phyloP scores from a whole-genome alignment of 495 filamentous ascomycete species.

The Bacidia gigantensis region DNA sequence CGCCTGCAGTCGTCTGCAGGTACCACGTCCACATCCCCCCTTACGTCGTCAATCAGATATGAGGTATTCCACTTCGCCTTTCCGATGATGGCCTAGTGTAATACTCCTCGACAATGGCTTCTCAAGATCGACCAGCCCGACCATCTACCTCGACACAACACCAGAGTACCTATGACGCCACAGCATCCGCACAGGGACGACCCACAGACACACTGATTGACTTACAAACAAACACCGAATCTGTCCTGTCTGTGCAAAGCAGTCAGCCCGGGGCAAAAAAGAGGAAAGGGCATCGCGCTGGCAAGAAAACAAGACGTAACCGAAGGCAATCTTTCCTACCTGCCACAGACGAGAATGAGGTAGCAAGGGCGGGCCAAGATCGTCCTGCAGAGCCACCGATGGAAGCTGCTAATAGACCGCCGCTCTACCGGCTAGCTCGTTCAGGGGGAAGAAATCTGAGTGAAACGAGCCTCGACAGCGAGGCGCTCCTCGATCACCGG shows the following conservation, averaged over 20 bases:
- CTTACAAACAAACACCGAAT: slow-evolving; percentile 13
- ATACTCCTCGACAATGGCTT: neutral
- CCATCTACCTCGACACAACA: neutral
- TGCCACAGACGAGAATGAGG: slow-evolving; percentile 30
- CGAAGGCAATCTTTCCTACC: slow-evolving; percentile 52
- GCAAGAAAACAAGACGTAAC: slow-evolving; percentile 43
- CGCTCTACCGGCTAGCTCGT: slow-evolving; percentile 45
- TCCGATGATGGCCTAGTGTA: too few relatives aligned
- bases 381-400: slow-evolving; percentile 21
- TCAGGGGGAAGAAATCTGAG: slow-evolving; percentile 44
- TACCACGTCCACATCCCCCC: too few relatives aligned
- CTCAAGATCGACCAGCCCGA: neutral
- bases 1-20: too few relatives aligned
- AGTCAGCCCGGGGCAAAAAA: slow-evolving; percentile 15
- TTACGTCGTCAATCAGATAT: too few relatives aligned
- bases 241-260: slow-evolving; percentile 7
- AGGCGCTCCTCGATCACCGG: slow-evolving; percentile 70
- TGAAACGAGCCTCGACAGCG: slow-evolving; percentile 69
- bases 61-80: too few relatives aligned
- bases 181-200: neutral
- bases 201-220: slow-evolving; percentile 10
- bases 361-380: slow-evolving; percentile 9
- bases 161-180: neutral
- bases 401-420: slow-evolving; percentile 20
- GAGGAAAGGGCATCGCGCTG: slow-evolving; percentile 35